A percentile compares a stretch with the other conserved stretches of the same genome.
These are phyloP conservation scores for Trametes maxima DNA, from an alignment of 768 basidiomycete genomes.

Conservation along the genomic window DNA sequence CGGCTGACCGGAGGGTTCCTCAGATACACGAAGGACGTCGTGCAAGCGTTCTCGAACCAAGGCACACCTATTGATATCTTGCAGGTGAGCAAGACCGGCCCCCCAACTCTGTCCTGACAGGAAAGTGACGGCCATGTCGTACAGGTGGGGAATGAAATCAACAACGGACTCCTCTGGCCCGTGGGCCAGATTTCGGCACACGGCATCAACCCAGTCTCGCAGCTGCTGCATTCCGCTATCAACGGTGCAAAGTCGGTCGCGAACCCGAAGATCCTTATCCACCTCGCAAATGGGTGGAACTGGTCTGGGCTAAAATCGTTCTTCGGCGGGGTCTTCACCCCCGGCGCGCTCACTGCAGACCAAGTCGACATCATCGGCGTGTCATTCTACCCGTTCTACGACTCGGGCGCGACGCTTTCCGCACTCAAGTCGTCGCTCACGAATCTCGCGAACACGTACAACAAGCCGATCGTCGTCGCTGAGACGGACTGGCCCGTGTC, in stretches of 20 bases:
- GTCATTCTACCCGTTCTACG: slow-evolving; percentile 70
- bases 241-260: slow-evolving; percentile 51
- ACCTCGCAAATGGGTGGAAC: slow-evolving; percentile 68
- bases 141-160: slow-evolving; percentile 68
- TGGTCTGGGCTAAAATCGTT: slow-evolving; percentile 46
- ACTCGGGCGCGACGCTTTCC: slow-evolving; percentile 54
- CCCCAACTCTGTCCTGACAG: not conserved
- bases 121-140: not conserved
- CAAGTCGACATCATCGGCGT: slow-evolving; percentile 64
- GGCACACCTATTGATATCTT: slow-evolving; percentile 58
- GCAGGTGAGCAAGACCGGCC: slow-evolving; percentile 37
- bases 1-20: slow-evolving; percentile 18
- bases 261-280: slow-evolving; percentile 56
- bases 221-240: slow-evolving; percentile 61
- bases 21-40: slow-evolving; percentile 56
- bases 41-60: slow-evolving; percentile 52
- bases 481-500: slow-evolving; percentile 66
- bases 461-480: slow-evolving; percentile 61
- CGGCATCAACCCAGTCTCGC: slow-evolving; percentile 54
- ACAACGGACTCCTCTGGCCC: slow-evolving; percentile 65
- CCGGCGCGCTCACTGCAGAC: slow-evolving; percentile 48
- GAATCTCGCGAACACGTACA: slow-evolving; percentile 48
- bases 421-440: slow-evolving; percentile 54
- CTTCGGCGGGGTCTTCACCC: slow-evolving; percentile 54
- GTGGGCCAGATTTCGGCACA: slow-evolving; percentile 54